phyloP scores from a whole-genome alignment of 768 basidiomycete species.

The Rhodotorula taiwanensis region DNA sequence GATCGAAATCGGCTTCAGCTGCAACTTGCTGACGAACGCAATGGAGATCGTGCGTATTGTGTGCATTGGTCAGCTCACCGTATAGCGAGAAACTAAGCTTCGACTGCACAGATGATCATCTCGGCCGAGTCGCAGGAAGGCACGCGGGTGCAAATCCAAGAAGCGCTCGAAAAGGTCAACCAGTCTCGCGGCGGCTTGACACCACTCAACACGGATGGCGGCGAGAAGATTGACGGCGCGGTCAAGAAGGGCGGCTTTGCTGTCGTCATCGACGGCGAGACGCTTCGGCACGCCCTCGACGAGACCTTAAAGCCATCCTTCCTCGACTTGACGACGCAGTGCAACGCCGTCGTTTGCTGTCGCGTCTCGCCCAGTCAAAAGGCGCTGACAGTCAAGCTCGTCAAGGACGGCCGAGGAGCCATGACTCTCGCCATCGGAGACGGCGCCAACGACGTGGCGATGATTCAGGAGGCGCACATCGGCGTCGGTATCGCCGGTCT shows the following conservation, averaged over 20 bases:
- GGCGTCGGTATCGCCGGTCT: slow-evolving; percentile 88
- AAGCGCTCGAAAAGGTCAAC: slow-evolving; percentile 87
- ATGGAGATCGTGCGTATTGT: slow-evolving; percentile 67
- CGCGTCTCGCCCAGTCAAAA: slow-evolving; percentile 97
- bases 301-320: slow-evolving; percentile 75
- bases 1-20: slow-evolving; percentile 94
- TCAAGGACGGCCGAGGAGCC: slow-evolving; percentile 88
- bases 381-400: slow-evolving; percentile 89
- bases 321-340: slow-evolving; percentile 86
- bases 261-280: slow-evolving; percentile 94
- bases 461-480: slow-evolving; percentile 99
- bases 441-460: slow-evolving; percentile 92
- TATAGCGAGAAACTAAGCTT: background rate
- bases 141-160: slow-evolving; percentile 79
- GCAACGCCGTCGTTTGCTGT: slow-evolving; percentile 96
- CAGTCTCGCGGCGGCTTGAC: slow-evolving; percentile 46
- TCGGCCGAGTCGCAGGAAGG: slow-evolving; percentile 71
- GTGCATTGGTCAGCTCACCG: background rate
- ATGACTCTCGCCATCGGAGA: slow-evolving; percentile 98
- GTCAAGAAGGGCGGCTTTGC: slow-evolving; percentile 64
- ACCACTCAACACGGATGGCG: slow-evolving; percentile 23
- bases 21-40: slow-evolving; percentile 83
- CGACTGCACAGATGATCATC: slow-evolving; percentile 62
- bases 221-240: slow-evolving; percentile 27
- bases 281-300: slow-evolving; percentile 70